Evolutionary conservation across 495 filamentous ascomycete species (phyloP), one percentile per base, ranked within the genome.

Genomic region (Penicillium mononematosum): DNA sequence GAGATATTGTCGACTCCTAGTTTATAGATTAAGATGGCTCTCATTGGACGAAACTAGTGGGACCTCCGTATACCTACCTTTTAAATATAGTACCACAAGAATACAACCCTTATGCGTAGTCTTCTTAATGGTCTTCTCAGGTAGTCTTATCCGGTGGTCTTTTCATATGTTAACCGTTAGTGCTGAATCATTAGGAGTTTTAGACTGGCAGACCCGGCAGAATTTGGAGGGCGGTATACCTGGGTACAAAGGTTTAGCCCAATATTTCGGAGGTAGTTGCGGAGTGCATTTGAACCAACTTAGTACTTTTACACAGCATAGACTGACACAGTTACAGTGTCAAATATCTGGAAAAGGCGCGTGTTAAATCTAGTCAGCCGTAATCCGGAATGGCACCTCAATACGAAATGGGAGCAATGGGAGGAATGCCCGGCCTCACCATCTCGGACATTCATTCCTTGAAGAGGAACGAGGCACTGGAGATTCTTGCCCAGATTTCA

Each of bases 401-500:
- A 45, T 16, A 25, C 44, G 56, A 52, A 50, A 59, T 39, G 34
- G 32, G 32, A 66, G 60, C 2, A 31, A 31, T 38, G 34, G 16
- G 34, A 38, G 36, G 70, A 74, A 72, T 74, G 71, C 52, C 58
- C 34, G 36, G 50, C 50, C 56, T 74, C 49, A 63, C 44, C 61
- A 66, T 77, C 52, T 68, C 72, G 54, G 71, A 76, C 65, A 73
- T 76, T 46, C 73, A 79, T 74, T 75, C 76, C 63, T 69, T 75
- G 58, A 61, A 64, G 29, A 70, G 64, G 61, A 53, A 59, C 52
- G 59, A 75, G 53, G 76, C 75, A 51, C 62, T 73, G 8, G 63
- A 69, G 31, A 70, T 80, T 65, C 68, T 81, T 38, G 52, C 64
- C 41, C 67, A 76, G 50, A 71, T 80, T 46, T 59, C 71, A 62